Evolutionary conservation across 805 yeast species (phyloP).

Genomic region (Blastobotrys chiropterorum): DNA sequence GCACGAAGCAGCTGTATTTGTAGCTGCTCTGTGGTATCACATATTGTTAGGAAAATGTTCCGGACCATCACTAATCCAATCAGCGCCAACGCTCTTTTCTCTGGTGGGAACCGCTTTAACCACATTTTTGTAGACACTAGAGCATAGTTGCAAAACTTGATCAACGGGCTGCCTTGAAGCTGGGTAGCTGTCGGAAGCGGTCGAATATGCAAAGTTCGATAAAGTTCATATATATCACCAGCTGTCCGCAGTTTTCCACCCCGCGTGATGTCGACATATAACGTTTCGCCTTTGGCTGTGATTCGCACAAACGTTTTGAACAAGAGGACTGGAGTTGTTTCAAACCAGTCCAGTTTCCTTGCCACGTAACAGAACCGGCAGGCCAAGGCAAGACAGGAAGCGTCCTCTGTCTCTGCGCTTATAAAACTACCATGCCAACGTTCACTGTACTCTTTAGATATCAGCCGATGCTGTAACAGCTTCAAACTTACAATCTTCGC

Average conservation of each 20-base stretch:
- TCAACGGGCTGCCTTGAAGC: not conserved
- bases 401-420: conserved; percentile 12
- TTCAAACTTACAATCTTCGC: not conserved
- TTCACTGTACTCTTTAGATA: not conserved
- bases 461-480: not conserved
- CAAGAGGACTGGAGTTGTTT: not conserved
- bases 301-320: not conserved
- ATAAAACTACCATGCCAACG: not conserved
- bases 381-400: conserved; percentile 15
- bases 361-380: conserved; percentile 16
- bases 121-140: conserved; percentile 13
- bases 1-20: not conserved
- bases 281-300: conserved; percentile 1
- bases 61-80: not conserved
- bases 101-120: not conserved
- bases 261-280: conserved; percentile 22
- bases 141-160: not conserved
- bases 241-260: conserved; percentile 16
- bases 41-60: not conserved
- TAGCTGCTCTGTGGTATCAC: not conserved
- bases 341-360: conserved; percentile 1
- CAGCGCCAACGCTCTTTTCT: not conserved
- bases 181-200: not conserved
- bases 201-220: conserved; percentile 12
- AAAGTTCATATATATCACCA: conserved; percentile 20